phyloP scores from a whole-genome alignment of 2,329 filamentous ascomycete species.

The Stachybotrys elegans region DNA sequence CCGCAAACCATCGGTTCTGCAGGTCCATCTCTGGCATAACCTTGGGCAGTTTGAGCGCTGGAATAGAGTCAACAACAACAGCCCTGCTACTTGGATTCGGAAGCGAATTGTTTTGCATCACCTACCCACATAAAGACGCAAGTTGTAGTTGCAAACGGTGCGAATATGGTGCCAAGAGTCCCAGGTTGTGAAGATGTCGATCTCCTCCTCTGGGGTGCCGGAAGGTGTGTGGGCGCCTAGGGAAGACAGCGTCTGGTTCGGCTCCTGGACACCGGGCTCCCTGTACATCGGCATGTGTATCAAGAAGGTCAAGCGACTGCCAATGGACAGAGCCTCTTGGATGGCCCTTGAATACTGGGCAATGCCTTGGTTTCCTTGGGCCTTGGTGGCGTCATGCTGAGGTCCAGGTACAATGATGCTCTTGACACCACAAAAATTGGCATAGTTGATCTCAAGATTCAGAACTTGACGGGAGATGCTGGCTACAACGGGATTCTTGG shows the following conservation, averaged over 20 bases:
- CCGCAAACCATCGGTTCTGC: constrained; percentile 64
- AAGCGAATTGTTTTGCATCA: too few relatives aligned
- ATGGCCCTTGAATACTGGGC: constrained; percentile 80
- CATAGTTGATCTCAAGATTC: constrained; percentile 87
- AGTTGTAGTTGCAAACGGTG: constrained; percentile 78
- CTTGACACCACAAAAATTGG: constrained; percentile 86
- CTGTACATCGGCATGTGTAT: constrained; percentile 82
- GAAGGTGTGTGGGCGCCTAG: constrained; percentile 26
- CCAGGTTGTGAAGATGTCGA: constrained; percentile 78
- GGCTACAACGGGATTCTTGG: constrained; percentile 74
- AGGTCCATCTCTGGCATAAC: constrained; percentile 55
- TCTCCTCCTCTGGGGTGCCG: constrained; percentile 34
- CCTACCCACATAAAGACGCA: constrained; percentile 80
- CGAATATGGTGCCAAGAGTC: constrained; percentile 90
- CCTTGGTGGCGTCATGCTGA: constrained; percentile 52
- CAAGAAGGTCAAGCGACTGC: constrained; percentile 72
- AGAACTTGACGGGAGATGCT: constrained; percentile 86
- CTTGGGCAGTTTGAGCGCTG: constrained; percentile 53
- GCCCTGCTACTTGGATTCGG: too few relatives aligned
- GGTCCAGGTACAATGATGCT: constrained; percentile 82
- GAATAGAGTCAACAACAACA: too few relatives aligned
- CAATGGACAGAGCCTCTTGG: constrained; percentile 70
- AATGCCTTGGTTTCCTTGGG: constrained; percentile 45
- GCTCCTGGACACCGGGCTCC: constrained; percentile 54
- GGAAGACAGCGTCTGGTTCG: constrained; percentile 46